phyloP scores from a whole-genome alignment of 768 basidiomycete genomes.

The Xerocomellus chrysenteron region DNA sequence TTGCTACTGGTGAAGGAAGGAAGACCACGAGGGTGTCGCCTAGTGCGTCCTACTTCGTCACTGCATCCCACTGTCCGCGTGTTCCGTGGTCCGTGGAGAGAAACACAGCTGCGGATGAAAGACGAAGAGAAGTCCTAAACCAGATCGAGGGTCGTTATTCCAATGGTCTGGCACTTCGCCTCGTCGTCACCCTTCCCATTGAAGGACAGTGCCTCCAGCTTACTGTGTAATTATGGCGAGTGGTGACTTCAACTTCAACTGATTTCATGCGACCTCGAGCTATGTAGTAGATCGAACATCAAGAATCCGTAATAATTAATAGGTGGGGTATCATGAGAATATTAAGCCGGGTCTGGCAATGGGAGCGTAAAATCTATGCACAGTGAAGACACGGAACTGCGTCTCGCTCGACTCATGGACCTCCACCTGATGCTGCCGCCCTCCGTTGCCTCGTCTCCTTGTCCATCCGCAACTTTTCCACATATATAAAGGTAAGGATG shows the following conservation, averaged over 20 bases:
- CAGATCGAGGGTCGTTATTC: not conserved
- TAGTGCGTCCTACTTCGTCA: too few species aligned
- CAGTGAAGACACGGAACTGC: not conserved
- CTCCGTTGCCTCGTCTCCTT: constrained; percentile 11
- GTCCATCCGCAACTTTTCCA: constrained; percentile 31
- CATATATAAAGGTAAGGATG: constrained; percentile 30
- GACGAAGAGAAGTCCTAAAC: not conserved
- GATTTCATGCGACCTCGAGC: not conserved
- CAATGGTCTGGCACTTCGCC: not conserved
- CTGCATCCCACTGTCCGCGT: too few species aligned
- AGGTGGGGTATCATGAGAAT: not conserved
- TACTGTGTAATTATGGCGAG: not conserved
- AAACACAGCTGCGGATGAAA: too few species aligned
- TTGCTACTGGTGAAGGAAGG: too few species aligned
- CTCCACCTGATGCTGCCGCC: constrained; percentile 10
- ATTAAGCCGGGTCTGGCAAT: not conserved
- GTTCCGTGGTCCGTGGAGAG: too few species aligned
- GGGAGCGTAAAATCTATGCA: not conserved
- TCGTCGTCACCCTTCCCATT: not conserved
- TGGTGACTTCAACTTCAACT: not conserved
- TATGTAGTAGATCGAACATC: not conserved
- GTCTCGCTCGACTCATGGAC: constrained; percentile 7
- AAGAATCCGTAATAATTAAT: not conserved
- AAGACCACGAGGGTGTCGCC: too few species aligned
- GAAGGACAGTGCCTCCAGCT: not conserved